Evolutionary conservation across 1,139 yeast genomes (phyloP).

Genomic region (Fermentozyma sake): DNA sequence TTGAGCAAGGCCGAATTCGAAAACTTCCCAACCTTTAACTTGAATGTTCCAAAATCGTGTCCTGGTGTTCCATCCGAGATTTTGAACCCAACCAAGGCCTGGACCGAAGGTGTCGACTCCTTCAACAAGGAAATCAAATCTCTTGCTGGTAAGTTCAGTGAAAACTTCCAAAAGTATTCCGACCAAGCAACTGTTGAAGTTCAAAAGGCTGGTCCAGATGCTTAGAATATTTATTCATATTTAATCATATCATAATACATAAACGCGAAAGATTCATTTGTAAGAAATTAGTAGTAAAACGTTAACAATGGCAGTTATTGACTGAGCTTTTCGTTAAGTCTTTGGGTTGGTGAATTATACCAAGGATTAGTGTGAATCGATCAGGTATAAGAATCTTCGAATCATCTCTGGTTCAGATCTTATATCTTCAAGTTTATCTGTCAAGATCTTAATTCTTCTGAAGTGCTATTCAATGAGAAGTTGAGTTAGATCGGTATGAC

Average conservation of each 20-base stretch:
- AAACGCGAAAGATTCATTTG: neutral
- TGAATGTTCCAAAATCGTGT: slow-evolving; percentile 78
- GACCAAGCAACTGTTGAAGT: slow-evolving; percentile 84
- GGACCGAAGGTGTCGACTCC: slow-evolving; percentile 70
- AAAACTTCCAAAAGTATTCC: slow-evolving; percentile 83
- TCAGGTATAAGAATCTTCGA: too few relatives aligned
- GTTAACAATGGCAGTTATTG: too few relatives aligned
- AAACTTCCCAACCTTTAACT: slow-evolving; percentile 79
- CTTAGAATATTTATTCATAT: slow-evolving; percentile 13
- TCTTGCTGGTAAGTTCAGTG: slow-evolving; percentile 74
- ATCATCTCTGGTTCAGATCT: too few relatives aligned
- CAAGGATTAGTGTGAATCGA: too few relatives aligned
- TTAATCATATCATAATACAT: neutral
- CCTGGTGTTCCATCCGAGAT: slow-evolving; percentile 81
- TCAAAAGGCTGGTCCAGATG: slow-evolving; percentile 84
- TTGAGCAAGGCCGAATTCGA: slow-evolving; percentile 79
- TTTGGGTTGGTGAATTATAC: too few relatives aligned
- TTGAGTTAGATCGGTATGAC: too few relatives aligned
- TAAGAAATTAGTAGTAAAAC: too few relatives aligned
- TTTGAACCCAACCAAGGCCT: slow-evolving; percentile 81
- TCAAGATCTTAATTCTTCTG: too few relatives aligned
- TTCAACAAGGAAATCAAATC: slow-evolving; percentile 66
- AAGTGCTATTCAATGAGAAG: too few relatives aligned
- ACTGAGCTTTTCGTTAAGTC: too few relatives aligned
- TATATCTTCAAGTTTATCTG: too few relatives aligned